These are phyloP conservation scores for Flaveria robusta DNA, from an alignment of 129 eudicot species.

Conservation along the genomic window DNA sequence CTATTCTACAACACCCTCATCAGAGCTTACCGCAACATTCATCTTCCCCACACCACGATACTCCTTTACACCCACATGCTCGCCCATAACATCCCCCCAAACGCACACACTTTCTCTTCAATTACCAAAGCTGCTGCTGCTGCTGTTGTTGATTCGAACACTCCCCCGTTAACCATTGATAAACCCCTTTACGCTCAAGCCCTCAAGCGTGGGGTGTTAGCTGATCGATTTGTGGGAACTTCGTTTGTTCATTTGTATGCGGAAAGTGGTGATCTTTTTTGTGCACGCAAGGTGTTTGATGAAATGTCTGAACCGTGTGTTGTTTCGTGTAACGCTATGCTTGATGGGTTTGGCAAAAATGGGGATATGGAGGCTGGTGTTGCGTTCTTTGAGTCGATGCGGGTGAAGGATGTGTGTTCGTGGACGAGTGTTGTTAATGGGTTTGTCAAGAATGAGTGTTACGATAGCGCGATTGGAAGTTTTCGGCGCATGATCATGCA, in stretches of 20 bases:
- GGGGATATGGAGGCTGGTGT: conserved; percentile 58
- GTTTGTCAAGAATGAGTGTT: conserved; percentile 41
- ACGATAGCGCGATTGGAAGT: conserved; percentile 35
- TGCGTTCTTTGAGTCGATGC: conserved; percentile 50
- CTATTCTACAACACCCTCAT: conserved; percentile 71
- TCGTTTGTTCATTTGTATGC: conserved; percentile 53
- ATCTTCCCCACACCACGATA: conserved; percentile 44
- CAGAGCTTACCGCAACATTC: conserved; percentile 57
- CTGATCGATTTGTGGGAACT: conserved; percentile 62
- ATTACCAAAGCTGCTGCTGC: conserved; percentile 62
- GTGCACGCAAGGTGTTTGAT: conserved; percentile 60
- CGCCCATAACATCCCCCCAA: conserved; percentile 51
- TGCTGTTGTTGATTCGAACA: not conserved
- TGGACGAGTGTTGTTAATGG: conserved; percentile 78
- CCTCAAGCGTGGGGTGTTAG: conserved; percentile 54
- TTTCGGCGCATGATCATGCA: conserved; percentile 51
- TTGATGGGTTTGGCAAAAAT: conserved; percentile 65
- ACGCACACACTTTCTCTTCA: conserved; percentile 69
- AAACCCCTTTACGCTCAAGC: conserved; percentile 51
- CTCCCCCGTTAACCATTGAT: conserved; percentile 22
- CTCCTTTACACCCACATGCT: conserved; percentile 67
- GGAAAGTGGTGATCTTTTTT: conserved; percentile 30
- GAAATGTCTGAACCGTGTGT: conserved; percentile 68
- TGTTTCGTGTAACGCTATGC: conserved; percentile 71
- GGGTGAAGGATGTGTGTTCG: conserved; percentile 52